Evolutionary conservation across 2,329 filamentous ascomycete species (phyloP).

Genomic region (Exophiala sp.): DNA sequence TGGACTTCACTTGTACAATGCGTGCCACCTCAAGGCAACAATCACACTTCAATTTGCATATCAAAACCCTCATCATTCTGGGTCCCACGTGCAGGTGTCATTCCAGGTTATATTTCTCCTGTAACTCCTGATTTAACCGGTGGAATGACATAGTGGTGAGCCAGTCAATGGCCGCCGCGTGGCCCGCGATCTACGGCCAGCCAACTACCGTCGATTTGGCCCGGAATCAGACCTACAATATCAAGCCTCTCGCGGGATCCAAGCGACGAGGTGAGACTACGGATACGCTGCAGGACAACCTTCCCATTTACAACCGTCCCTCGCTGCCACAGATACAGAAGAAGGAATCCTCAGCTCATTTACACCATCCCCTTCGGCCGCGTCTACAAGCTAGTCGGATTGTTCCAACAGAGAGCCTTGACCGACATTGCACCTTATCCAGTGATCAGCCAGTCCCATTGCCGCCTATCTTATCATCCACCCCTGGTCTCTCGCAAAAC

Average conservation of each 20-base stretch:
- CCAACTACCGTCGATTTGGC: conserved; percentile 43
- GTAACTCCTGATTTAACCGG: background rate
- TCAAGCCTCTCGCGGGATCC: conserved; percentile 43
- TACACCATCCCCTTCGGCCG: background rate
- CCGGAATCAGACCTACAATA: conserved; percentile 38
- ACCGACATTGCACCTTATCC: background rate
- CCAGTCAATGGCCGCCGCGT: conserved; percentile 13
- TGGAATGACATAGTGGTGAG: too few species aligned
- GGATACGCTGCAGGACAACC: background rate
- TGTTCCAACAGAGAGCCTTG: background rate
- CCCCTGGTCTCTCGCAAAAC: conserved; percentile 37
- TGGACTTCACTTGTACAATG: background rate
- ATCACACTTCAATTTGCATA: background rate
- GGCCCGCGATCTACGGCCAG: conserved; percentile 47
- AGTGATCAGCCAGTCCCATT: background rate
- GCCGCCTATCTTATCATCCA: conserved; percentile 17
- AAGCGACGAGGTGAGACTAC: conserved; percentile 41
- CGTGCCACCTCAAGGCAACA: background rate
- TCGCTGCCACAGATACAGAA: background rate
- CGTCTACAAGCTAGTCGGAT: conserved; percentile 16
- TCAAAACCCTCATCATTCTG: background rate
- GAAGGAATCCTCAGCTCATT: background rate
- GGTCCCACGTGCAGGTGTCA: background rate
- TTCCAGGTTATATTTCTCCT: background rate
- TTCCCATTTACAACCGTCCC: background rate